These are phyloP conservation scores for Tieghemostelium lacteum DNA, from an alignment of 78 protist genomes.

Conservation along the genomic window DNA sequence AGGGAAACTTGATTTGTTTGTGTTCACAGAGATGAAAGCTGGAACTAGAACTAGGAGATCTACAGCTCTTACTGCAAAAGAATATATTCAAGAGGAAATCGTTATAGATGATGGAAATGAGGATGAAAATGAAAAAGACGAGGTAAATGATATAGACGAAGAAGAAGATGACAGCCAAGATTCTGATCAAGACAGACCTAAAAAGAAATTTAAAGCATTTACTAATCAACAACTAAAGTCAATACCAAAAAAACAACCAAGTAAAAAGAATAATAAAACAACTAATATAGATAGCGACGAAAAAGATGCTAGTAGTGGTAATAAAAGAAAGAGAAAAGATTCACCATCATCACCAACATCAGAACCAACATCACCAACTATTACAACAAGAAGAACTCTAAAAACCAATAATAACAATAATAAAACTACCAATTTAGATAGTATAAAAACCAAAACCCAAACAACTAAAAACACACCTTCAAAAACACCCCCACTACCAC, in stretches of 20 bases:
- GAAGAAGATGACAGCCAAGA: slow-evolving; percentile 8
- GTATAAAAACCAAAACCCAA: slow-evolving; percentile 16
- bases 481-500: slow-evolving; percentile 20
- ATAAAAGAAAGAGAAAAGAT: not conserved
- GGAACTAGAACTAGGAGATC: no score
- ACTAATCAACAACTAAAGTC: slow-evolving; percentile 43
- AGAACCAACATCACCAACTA: slow-evolving; percentile 7
- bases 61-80: no score
- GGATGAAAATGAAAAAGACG: slow-evolving; percentile 1
- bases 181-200: slow-evolving; percentile 6
- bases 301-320: no score
- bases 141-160: slow-evolving; percentile 27
- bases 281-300: no score
- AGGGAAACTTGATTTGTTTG: no score
- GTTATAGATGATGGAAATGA: slow-evolving; percentile 15
- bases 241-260: no score
- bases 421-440: slow-evolving; percentile 15
- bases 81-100: no score
- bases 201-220: slow-evolving; percentile 31
- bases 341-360: slow-evolving; percentile 7
- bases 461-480: slow-evolving; percentile 9
- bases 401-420: not conserved
- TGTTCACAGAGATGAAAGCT: no score
- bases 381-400: not conserved
- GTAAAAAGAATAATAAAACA: not conserved